Evolutionary conservation across 371 early-diverging fungal genomes (phyloP).

Genomic region (Lichtheimia hyalospora): DNA sequence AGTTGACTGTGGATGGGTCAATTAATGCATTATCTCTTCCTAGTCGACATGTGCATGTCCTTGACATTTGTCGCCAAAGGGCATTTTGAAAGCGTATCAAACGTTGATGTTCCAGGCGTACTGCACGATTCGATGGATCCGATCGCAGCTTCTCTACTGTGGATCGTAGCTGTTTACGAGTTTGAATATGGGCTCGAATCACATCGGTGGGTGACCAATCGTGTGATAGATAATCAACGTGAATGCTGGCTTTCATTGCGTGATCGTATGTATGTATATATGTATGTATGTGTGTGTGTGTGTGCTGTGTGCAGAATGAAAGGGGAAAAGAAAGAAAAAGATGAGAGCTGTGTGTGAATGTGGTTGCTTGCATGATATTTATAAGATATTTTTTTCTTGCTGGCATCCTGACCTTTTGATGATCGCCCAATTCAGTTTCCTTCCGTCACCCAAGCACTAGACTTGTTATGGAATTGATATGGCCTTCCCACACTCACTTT

Average conservation of each 20-base stretch:
- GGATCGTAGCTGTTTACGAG: conserved; percentile 27
- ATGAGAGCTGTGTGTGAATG: neutral
- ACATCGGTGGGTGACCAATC: conserved; percentile 39
- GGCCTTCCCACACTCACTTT: conserved; percentile 4
- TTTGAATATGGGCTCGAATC: conserved; percentile 28
- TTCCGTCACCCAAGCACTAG: conserved; percentile 5
- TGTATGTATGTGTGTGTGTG: neutral
- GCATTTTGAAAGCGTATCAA: conserved; percentile 37
- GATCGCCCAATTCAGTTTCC: conserved; percentile 2
- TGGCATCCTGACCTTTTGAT: conserved; percentile 6
- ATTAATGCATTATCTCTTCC: conserved; percentile 26
- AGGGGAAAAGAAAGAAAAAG: conserved; percentile 7
- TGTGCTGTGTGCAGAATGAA: conserved; percentile 5
- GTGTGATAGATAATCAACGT: conserved; percentile 45
- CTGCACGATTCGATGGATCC: conserved; percentile 1
- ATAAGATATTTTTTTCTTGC: neutral
- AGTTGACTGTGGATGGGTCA: conserved; percentile 36
- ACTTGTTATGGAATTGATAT: conserved; percentile 2
- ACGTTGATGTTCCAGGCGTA: conserved; percentile 23
- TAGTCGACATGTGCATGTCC: conserved; percentile 28
- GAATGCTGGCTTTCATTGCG: conserved; percentile 34
- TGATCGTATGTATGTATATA: neutral
- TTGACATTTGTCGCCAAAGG: conserved; percentile 44
- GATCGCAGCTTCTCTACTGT: conserved; percentile 11
- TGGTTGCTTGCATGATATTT: neutral